These are phyloP conservation scores for Xylaria longipes DNA, from an alignment of 495 filamentous ascomycete species.

Conservation along the genomic window DNA sequence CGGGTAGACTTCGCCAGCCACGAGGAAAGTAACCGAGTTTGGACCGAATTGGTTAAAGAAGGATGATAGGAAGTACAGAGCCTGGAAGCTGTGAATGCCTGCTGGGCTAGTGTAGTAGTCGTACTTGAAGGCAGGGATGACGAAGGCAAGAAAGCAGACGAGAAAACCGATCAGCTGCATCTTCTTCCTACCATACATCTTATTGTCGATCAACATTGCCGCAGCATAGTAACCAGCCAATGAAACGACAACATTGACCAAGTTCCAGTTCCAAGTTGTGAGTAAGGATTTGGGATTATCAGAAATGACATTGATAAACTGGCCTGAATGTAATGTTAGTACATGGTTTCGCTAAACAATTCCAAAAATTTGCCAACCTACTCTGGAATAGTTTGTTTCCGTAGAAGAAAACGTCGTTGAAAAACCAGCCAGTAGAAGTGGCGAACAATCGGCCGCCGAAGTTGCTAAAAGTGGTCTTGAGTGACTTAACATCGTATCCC, in stretches of 20 bases:
- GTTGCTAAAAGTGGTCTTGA: slow-evolving; percentile 74
- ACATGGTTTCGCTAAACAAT: not conserved
- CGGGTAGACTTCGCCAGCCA: slow-evolving; percentile 89
- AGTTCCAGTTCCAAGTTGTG: slow-evolving; percentile 87
- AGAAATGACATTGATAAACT: slow-evolving; percentile 81
- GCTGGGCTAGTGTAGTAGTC: slow-evolving; percentile 70
- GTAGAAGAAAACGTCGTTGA: slow-evolving; percentile 96
- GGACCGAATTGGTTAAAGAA: slow-evolving; percentile 98
- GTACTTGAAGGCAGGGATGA: slow-evolving; percentile 84
- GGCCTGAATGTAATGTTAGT: slow-evolving; percentile 38
- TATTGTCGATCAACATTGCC: slow-evolving; percentile 84
- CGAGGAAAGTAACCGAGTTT: slow-evolving; percentile 90
- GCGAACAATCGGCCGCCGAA: slow-evolving; percentile 86
- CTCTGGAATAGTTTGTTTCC: slow-evolving; percentile 96
- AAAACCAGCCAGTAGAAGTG: slow-evolving; percentile 84
- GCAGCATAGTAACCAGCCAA: slow-evolving; percentile 83
- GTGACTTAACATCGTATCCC: slow-evolving; percentile 83
- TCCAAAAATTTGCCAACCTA: slow-evolving; percentile 11
- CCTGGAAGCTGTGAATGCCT: slow-evolving; percentile 80
- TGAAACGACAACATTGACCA: slow-evolving; percentile 84
- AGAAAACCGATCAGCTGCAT: slow-evolving; percentile 93
- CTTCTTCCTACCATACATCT: slow-evolving; percentile 87
- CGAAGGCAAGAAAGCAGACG: slow-evolving; percentile 84
- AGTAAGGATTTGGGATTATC: slow-evolving; percentile 66
- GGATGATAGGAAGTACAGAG: slow-evolving; percentile 90